These are phyloP conservation scores for Pterothamnion heteromorphum DNA, from an alignment of 31 red algal species.

Conservation along the genomic window DNA sequence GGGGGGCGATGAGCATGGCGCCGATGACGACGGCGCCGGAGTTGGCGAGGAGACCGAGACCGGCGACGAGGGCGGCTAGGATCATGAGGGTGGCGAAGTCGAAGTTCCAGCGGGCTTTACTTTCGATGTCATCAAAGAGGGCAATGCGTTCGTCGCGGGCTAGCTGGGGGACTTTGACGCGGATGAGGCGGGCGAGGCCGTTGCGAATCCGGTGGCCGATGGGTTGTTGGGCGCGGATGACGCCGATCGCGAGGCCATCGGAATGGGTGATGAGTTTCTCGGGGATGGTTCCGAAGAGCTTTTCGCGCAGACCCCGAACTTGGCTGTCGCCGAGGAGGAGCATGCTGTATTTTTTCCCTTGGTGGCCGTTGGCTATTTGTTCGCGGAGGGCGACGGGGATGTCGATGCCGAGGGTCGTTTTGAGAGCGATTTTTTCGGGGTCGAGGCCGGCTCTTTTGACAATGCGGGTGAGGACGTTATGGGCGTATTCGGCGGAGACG, in stretches of 20 bases:
- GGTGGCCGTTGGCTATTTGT: not conserved
- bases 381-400: too few relatives aligned
- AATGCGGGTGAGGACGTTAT: not conserved
- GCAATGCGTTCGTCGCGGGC: not conserved
- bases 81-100: not conserved
- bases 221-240: not conserved
- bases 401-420: not conserved
- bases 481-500: not conserved
- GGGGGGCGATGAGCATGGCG: not conserved
- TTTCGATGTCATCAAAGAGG: not conserved
- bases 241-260: not conserved
- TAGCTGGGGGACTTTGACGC: not conserved
- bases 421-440: not conserved
- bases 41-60: not conserved
- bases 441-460: not conserved
- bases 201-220: not conserved
- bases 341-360: not conserved
- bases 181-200: not conserved
- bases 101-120: not conserved
- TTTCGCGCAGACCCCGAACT: not conserved
- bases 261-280: not conserved
- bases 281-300: not conserved
- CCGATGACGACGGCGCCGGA: not conserved
- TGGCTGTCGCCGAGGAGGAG: not conserved
- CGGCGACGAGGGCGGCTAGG: not conserved